Base-by-base conservation (phyloP, 345 rosid species). In the Durio zibethinus region DNA sequence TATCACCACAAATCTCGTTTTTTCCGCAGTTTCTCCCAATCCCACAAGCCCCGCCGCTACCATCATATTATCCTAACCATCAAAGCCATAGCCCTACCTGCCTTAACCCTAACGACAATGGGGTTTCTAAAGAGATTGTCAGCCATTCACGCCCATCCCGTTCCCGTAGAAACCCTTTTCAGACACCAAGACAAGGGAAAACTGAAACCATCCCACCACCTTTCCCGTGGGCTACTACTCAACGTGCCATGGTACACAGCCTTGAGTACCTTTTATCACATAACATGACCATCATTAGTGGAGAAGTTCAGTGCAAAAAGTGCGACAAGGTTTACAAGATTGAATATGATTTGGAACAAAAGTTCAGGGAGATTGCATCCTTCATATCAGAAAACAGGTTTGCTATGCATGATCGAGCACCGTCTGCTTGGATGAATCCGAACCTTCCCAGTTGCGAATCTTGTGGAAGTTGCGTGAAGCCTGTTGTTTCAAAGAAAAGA, bases 391-490 rank as follows among this genome's bases (percentile, higher is more conserved):
- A 68, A 33, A 82, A 83, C 47, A 80, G 56, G 71, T 47, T 6
- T 16, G 15, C 27, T 4, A 80, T 86, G 88, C 76, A 86, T 7
- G 76, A 78, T 36, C 82, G 88, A 38, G 88, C 88, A 0, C 85
- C 86, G 0, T 9, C 73, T 2, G 29, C 15, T 20, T 86, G 88
- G 86, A 80, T 76, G 77, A 69, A 69, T 27, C 88, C 88, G 11
- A 80, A 25, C 0, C 75, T 86, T 9, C 85, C 79, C 0, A 65
- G 20, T 29, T 86, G 88, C 60, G 75, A 43, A 31, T 20, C 45
- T 1, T 86, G 88, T 25, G 45, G 36, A 3, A 78, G 74, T 6
- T 67, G 78, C 31, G 53, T 73, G 47, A 82, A 64, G 75, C 88
- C 86, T 0, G 27, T 77, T 11, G 4, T 54, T 15, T 0, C 43